Conservation (phyloP, 2,329 filamentous ascomycete genomes). For the Arthrobotrys sphaeroides region DNA sequence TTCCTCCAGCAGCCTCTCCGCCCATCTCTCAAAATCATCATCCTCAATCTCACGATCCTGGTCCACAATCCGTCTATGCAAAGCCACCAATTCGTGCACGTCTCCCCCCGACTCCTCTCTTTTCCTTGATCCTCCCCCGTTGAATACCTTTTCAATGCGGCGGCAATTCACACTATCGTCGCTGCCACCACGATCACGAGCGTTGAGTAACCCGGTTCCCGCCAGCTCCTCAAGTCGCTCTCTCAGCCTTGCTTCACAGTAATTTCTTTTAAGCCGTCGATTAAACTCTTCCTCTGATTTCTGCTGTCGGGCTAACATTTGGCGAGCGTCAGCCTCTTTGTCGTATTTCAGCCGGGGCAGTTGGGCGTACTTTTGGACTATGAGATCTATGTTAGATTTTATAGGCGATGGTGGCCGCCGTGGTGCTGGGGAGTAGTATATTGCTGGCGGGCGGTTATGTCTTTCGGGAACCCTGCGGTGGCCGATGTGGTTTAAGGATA, state of each 20-base stretch:
- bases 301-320: not conserved
- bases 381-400: slow-evolving; percentile 4
- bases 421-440: slow-evolving; percentile 12
- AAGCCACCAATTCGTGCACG: not conserved
- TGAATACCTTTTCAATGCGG: not conserved
- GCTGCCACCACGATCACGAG: too few species aligned
- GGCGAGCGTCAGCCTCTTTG: not conserved
- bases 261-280: not conserved
- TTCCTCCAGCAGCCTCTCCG: slow-evolving; percentile 19
- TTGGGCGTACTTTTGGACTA: slow-evolving; percentile 25
- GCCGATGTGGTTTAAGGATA: too few species aligned
- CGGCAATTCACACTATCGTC: not conserved
- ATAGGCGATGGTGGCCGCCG: not conserved
- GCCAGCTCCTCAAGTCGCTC: slow-evolving; percentile 2
- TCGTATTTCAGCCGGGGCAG: slow-evolving; percentile 15
- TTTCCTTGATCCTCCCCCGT: not conserved
- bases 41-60: slow-evolving; percentile 39
- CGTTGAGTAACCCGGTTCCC: not conserved
- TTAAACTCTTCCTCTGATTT: slow-evolving; percentile 46
- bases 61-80: slow-evolving; percentile 12
- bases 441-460: not conserved
- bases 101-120: not conserved
- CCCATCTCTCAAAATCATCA: slow-evolving; percentile 35
- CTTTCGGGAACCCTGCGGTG: not conserved
- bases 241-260: not conserved